Base-by-base conservation (phyloP, 768 basidiomycete genomes). In the Mycena alexandri region DNA sequence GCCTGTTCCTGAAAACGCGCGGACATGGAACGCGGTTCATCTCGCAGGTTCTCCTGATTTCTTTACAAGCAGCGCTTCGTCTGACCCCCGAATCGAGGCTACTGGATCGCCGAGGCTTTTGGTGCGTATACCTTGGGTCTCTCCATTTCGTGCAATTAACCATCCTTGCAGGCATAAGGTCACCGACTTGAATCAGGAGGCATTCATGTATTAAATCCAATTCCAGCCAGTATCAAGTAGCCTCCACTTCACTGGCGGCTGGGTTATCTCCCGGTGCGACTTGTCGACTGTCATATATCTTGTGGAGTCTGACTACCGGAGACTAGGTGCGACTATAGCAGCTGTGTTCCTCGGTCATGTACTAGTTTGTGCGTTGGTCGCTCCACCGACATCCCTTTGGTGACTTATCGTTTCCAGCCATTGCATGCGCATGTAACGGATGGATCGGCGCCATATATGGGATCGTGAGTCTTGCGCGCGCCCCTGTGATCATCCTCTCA, bases 31-130 rank as follows among this genome's bases (percentile, higher is more conserved):
- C 9, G 51, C 67, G 13, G 22, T 69, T 41, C 72, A 73, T 57
- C 55, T 70, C 17, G 61, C 14, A 42, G 67, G 67, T 54, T 25
- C 19, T 3, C 21, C 33, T 43, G 9, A 22, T n/a, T 9, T 24
- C 19, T 42, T 25, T 7, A 11, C 17, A 12, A 24, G 5, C 13
- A 7, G 41, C 29, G 24, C 16, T 57, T 33, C 19, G 8, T 22
- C 17, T 44, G 43, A 57, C 8, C 8, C 19, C 9, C 17, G 9
- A 29, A 50, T 25, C 22, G 8, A 24, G 43, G 71, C 6, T 73
- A 73, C 47, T 73, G 72, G 72, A 57, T 73, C 11, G 72, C 72
- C 17, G 72, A 73, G 43, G 72, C 72, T 17, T 73, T 73, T 46
- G 72, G 67, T 54, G 13, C 36, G 68, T 65, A 3, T 17, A 33